Conservation (phyloP, 2,329 filamentous ascomycete species). For the Aspergillus hortae region DNA sequence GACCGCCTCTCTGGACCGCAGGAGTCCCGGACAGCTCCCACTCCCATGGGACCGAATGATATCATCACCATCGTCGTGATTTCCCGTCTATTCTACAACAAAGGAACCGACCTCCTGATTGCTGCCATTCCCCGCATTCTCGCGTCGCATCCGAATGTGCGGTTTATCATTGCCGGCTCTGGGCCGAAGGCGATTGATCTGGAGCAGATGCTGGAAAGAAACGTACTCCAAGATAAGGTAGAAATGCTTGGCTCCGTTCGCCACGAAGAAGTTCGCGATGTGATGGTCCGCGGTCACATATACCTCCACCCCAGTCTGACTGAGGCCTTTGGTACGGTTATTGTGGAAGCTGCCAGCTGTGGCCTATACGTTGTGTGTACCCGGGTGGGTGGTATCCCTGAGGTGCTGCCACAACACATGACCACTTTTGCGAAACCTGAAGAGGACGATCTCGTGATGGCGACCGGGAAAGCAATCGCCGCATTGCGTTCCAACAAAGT, state of each 20-base stretch:
- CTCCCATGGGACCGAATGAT: conserved; percentile 74
- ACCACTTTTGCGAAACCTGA: conserved; percentile 96
- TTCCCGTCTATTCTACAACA: conserved; percentile 96
- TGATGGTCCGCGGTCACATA: conserved; percentile 96
- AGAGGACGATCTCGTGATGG: conserved; percentile 87
- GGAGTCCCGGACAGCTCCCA: conserved; percentile 53
- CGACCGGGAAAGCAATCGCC: conserved; percentile 84
- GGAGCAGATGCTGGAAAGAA: conserved; percentile 96
- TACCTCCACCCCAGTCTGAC: conserved; percentile 94
- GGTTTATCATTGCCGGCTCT: conserved; percentile 93
- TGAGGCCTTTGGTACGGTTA: conserved; percentile 95
- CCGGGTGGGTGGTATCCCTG: conserved; percentile 91
- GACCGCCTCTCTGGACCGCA: conserved; percentile 21
- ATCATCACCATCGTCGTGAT: conserved; percentile 96
- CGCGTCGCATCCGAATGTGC: conserved; percentile 83
- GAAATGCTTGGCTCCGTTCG: conserved; percentile 87
- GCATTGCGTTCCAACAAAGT: conserved; percentile 82
- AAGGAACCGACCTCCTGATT: conserved; percentile 94
- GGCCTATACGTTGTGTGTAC: conserved; percentile 96
- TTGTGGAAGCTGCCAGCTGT: conserved; percentile 94
- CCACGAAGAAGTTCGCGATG: conserved; percentile 93
- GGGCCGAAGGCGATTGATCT: conserved; percentile 96
- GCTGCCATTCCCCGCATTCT: conserved; percentile 92
- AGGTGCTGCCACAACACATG: conserved; percentile 94
- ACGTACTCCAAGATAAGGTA: conserved; percentile 88